Evolutionary conservation across 371 early-diverging fungal species (phyloP), one percentile per base, ranked within the genome.

Genomic region (Mortierella sp.): DNA sequence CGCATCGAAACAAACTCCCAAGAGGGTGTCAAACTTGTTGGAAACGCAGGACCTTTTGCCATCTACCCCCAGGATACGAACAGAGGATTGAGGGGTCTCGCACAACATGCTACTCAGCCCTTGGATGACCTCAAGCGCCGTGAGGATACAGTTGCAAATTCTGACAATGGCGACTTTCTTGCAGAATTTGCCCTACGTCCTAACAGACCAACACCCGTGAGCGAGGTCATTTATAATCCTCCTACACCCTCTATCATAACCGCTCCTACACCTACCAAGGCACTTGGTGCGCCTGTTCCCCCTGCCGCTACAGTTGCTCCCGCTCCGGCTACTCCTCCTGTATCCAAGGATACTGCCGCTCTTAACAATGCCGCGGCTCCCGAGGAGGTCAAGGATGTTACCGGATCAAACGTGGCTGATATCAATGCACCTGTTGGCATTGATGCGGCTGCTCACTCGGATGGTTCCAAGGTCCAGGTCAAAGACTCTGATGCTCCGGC

Each of bases 1-100:
- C 76, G 81, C 21, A 45, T 84, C 31, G 84, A 78, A 54, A 76
- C 84, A 63, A 71, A 13, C 5, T 78, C 84, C 1, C 38, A 50
- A 0, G 74, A 81, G 11, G 84, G 81, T 16, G 50, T 60, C 34
- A 78, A 72, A 45, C 84, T 84, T 26, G 84, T 81, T 3, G 84
- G 84, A n/a, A 80, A 84, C 44, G 79, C 70, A 48, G 84, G 81
- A 16, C 84, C 81, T 4, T 84, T 81, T 34, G 44, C 84, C 38
- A 81, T 84, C 65, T 16, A 57, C n/a, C 57, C 76, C 7, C 42
- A 48, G 47, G 57, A 45, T 7, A 16, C 54, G 6, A 76, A 63
- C 26, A 38, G 42, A n/a, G 50, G 42, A 19, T 38, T 68, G 52
- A 63, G 21, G 21, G 21, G 42, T 4, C n/a, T 50, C 38, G 26